Conservation (phyloP, 768 basidiomycete genomes). For the Panus rudis region DNA sequence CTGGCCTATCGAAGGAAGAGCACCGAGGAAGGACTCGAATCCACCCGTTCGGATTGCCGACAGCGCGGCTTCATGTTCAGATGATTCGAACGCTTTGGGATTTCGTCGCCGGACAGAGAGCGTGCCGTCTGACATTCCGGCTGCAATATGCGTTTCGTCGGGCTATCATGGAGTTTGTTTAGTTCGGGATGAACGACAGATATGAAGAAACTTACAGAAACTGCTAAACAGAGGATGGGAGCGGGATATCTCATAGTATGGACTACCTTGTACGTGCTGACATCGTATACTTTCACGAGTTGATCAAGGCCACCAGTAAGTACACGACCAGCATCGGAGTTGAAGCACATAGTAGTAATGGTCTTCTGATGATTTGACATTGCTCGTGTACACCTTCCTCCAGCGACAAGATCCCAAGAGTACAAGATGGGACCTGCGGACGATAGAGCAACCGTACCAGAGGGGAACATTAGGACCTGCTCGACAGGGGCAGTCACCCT, state of each 20-base stretch:
- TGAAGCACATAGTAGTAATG: constrained; percentile 82
- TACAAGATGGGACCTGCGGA: constrained; percentile 89
- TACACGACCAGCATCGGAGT: constrained; percentile 66
- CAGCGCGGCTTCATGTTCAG: constrained; percentile 28
- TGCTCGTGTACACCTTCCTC: constrained; percentile 83
- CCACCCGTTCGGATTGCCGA: constrained; percentile 44
- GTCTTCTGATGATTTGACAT: constrained; percentile 98
- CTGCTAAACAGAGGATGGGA: constrained; percentile 80
- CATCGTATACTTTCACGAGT: constrained; percentile 98
- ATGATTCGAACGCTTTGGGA: constrained; percentile 57
- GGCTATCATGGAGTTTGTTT: constrained; percentile 42
- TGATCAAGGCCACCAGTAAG: constrained; percentile 91
- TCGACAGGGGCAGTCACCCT: constrained; percentile 66
- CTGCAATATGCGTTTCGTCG: constrained; percentile 93
- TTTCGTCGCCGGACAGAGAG: constrained; percentile 92
- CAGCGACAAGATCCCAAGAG: constrained; percentile 92
- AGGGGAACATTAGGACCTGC: constrained; percentile 87
- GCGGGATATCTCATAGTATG: constrained; percentile 99
- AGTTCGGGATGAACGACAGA: background rate
- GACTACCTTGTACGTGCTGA: constrained; percentile 87
- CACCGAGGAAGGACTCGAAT: constrained; percentile 61
- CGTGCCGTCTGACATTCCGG: constrained; percentile 97
- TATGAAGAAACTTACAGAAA: constrained; percentile 62
- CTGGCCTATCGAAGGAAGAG: constrained; percentile 49
- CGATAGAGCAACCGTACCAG: constrained; percentile 79